These are phyloP conservation scores for Beauveria sp. DNA, from an alignment of 2,329 filamentous ascomycete genomes.

Conservation along the genomic window DNA sequence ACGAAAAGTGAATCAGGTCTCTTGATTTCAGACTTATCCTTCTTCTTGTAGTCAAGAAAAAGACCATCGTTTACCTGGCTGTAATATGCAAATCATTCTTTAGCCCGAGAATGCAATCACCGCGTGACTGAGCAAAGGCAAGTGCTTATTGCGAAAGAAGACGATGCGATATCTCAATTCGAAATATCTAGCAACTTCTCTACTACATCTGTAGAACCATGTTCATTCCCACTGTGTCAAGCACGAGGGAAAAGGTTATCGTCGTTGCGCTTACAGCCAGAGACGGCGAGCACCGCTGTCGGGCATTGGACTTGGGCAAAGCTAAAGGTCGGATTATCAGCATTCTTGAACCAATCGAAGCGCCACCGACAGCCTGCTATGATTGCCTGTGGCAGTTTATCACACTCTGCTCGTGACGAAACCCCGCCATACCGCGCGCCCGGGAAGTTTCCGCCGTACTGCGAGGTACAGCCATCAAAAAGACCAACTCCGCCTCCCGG, in stretches of 20 bases:
- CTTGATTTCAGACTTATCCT: no score
- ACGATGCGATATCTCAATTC: no score
- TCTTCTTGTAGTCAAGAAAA: no score
- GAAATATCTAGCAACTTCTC: background rate
- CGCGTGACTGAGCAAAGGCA: no score
- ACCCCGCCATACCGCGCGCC: conserved; percentile 53
- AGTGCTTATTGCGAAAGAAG: no score
- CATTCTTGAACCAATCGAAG: conserved; percentile 55
- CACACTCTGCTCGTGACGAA: conserved; percentile 41
- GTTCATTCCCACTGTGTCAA: background rate
- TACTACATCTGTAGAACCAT: background rate
- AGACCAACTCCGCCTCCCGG: conserved; percentile 48
- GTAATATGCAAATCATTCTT: no score
- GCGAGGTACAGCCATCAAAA: conserved; percentile 42
- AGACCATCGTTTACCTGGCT: no score
- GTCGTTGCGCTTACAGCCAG: conserved; percentile 27
- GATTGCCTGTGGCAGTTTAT: conserved; percentile 42
- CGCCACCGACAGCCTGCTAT: conserved; percentile 55
- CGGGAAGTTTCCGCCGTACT: conserved; percentile 33
- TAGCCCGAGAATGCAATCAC: no score
- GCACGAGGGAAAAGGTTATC: conserved; percentile 14
- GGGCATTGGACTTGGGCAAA: conserved; percentile 52
- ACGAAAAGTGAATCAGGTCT: no score
- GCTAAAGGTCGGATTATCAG: conserved; percentile 48
- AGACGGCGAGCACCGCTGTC: conserved; percentile 29